Percentiles rank a stretch among this genome's conserved stretches.
These are phyloP conservation scores for Corynascus novoguineensis DNA, from an alignment of 495 filamentous ascomycete genomes.

Conservation along the genomic window DNA sequence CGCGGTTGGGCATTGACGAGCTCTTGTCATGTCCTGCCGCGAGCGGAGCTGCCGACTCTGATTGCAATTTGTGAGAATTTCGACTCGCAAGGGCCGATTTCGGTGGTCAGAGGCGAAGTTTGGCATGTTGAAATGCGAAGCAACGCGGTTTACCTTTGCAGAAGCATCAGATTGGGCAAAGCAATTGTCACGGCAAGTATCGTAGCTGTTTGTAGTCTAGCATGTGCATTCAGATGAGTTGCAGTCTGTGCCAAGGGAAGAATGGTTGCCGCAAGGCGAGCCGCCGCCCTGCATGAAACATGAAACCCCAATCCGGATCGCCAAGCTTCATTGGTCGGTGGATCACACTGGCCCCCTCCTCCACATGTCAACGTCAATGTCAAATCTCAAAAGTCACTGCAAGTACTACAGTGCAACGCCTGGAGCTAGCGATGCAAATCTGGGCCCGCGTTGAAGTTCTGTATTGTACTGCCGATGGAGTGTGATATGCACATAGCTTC, in stretches of 20 bases:
- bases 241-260: neutral
- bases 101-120: neutral
- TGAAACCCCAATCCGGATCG: constrained; percentile 8
- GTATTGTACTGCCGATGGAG: too few relatives aligned
- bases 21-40: neutral
- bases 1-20: neutral
- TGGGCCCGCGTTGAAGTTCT: too few relatives aligned
- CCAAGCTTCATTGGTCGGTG: constrained; percentile 13
- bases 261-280: constrained; percentile 4
- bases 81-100: neutral
- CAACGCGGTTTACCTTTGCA: too few relatives aligned
- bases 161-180: too few relatives aligned
- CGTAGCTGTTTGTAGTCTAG: too few relatives aligned
- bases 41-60: neutral
- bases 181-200: too few relatives aligned
- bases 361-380: neutral
- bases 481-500: too few relatives aligned
- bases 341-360: neutral
- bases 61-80: neutral
- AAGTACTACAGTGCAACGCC: too few relatives aligned
- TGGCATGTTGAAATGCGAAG: too few relatives aligned
- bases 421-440: too few relatives aligned
- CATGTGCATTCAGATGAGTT: too few relatives aligned
- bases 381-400: neutral
- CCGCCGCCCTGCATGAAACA: constrained; percentile 1